Evolutionary conservation across 176 grass and related monocot genomes (phyloP), one percentile per base, ranked within the genome.

Genomic region (Musa schizocarpa): DNA sequence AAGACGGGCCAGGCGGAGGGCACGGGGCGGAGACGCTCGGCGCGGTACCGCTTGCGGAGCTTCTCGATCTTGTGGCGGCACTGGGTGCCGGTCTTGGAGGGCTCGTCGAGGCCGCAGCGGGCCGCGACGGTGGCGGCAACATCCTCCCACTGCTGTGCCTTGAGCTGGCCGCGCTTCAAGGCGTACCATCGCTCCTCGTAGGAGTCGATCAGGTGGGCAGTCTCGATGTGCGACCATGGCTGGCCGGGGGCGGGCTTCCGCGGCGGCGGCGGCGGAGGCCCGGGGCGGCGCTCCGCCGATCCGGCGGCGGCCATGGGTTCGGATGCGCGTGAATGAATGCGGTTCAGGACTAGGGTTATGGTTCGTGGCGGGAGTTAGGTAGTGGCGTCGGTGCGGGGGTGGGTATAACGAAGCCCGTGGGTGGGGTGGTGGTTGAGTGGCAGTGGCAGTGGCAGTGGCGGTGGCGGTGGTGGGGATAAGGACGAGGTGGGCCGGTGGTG

Each of bases 41-140:
- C 75, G 65, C 91, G 88, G 80, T 88, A 98, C 58, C 95, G 90
- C 82, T 94, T 98, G 63, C 95, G 90, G 24, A 98, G 95, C 82
- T 98, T 98, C 90, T 98, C 95, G 68, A 98, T 88, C 88, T 98
- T 98, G 88, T 98, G 95, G 69, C 95, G 90, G 75, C 95, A 93
- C 84, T 98, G 95, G 65, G 95, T 98, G 1, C 95, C 90, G 29
- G 86, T 89, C 80, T 98, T 98, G 72, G 84, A 74, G 3, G 76
- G 90, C 13, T 65, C 17, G 2, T 76, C 76, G 66, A 68, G 52
- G 73, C 84, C 82, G 84, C 90, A 91, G 20, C 84, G 88, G 48
- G 56, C 82, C 9, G 86, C 86, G 69, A 91, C 82, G 2, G 78
- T 85, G 19, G 69, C 58, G 29, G 95, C 88, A 72, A 98, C 90